Evolutionary conservation across 176 grass and related monocot species (phyloP), one percentile per base, ranked within the genome.

Genomic region (Triticum timopheevii): DNA sequence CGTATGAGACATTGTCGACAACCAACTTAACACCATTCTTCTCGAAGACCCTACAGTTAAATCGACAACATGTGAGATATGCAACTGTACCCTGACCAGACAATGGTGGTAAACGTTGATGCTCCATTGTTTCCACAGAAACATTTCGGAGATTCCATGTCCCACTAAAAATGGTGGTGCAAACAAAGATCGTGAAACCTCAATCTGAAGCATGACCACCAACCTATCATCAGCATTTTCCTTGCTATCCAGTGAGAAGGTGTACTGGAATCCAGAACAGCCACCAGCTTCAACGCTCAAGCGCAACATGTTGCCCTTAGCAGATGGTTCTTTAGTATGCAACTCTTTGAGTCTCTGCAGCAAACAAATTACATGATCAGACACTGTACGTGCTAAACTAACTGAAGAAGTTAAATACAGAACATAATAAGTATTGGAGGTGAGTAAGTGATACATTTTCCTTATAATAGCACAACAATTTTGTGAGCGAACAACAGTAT

Each of bases 1-100:
- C 96, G 67, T 94, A 96, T 28, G 96, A 98, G 54, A 94, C 84
- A 69, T 87, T 85, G 80, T 98, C 96, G 40, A 98, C 93, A 31
- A 98, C 90, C 80, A 98, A 80, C 79, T 92, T 92, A 50, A 94
- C 86, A 36, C 92, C 92, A 87, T 96, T 80, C 83, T 92, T 91
- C 86, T 98, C 96, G 82, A 94, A 98, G 13, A 96, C 22, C 87
- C 96, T 98, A 88, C 50, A 76, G 58, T 50, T 76, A 28, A 68
- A 80, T 68, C 4, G 28, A 80, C 25, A 61, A 49, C 58, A 67
- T 12, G 8, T 54, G 11, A 77, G 78, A 56, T 22, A 76, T 39
- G 33, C 19, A 38, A 70, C 3, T 70, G 67, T 36, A 38, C 17
- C 8, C 4, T 70, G 7, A 9, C 11, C 19, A 70, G 34, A 39